Base-by-base conservation (phyloP, 208 protist genomes). In the Trypanosoma brucei region DNA sequence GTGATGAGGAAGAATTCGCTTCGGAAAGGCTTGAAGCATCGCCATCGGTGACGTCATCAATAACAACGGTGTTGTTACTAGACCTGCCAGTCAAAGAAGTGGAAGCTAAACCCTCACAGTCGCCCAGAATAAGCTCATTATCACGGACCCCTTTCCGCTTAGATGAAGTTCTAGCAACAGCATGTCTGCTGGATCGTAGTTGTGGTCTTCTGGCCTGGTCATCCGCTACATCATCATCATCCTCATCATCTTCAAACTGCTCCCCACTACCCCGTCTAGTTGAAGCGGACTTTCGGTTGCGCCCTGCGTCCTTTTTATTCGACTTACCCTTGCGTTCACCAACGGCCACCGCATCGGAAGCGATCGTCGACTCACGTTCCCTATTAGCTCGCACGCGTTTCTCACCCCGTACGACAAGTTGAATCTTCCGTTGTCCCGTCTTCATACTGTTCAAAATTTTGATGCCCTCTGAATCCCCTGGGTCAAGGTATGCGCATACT, bases 401-500 rank as follows among this genome's bases (percentile, higher is more conserved):
- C 51, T 78, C 79, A 1, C 81, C 78, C 9, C 86, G 79, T 51
- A 85, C 38, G 3, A 66, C 64, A 46, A 92, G 3, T 34, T 59
- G 44, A 4, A 92, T 55, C 4, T 57, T 58, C 0, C 68, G 66
- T 38, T 49, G 31, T 0, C 78, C 74, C 3, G 65, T 58, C 45
- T 83, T 58, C 13, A 93, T 53, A 33, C 79, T 70, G 14, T 62
- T 55, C 14, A 84, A 68, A 45, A 80, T n/a, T 53, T 69, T 68
- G 3, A 79, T 68, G n/a, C 66, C 78, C 2, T 66, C 67, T n/a
- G 53, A 52, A 11, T 83, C 78, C 31, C 76, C 81, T 7, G 74
- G 33, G 67, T 91, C 81, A 35, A 94, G 57, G 67, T 79, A 94
- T 31, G 84, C 82, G 36, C 69, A 79, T 3, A 85, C 81, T 3